A percentile compares a stretch with the other conserved stretches of the same genome.
phyloP scores from a whole-genome alignment of 306 rosid species.

The Glycyrrhiza uralensis region DNA sequence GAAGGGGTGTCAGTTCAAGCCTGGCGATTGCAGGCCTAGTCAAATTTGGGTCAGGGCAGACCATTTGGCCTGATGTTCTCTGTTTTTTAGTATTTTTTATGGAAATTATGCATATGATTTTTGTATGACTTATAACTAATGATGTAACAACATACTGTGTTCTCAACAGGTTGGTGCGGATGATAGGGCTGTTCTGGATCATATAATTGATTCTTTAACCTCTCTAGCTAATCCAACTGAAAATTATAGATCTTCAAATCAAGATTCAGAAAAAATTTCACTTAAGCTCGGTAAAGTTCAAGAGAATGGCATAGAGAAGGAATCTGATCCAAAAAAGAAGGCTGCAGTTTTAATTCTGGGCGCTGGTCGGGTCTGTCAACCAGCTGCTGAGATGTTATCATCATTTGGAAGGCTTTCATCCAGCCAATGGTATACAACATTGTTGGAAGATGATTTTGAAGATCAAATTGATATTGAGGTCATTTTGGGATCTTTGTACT shows the following conservation, averaged over 20 bases:
- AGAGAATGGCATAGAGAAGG: conserved; percentile 42
- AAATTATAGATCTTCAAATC: conserved; percentile 30
- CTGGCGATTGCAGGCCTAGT: background rate
- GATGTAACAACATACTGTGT: conserved; percentile 12
- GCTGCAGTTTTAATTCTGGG: conserved; percentile 80
- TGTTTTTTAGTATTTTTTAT: background rate
- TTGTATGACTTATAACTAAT: background rate
- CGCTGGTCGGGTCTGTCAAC: conserved; percentile 93
- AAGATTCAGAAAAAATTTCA: conserved; percentile 50
- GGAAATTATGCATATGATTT: background rate
- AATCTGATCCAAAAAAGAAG: conserved; percentile 45
- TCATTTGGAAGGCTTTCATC: conserved; percentile 57
- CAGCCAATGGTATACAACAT: conserved; percentile 41
- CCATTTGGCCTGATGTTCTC: background rate
- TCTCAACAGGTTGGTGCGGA: conserved; percentile 84
- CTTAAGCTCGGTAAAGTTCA: conserved; percentile 66
- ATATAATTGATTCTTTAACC: conserved; percentile 75
- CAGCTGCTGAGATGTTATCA: conserved; percentile 79
- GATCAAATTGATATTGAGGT: conserved; percentile 67
- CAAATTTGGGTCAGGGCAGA: background rate
- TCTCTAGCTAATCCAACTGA: conserved; percentile 63
- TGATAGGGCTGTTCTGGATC: conserved; percentile 58
- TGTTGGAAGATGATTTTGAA: conserved; percentile 52
- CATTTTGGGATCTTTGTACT: conserved; percentile 85
- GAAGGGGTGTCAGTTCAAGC: background rate